A percentile compares a stretch with the other conserved stretches of the same genome.
phyloP scores from a whole-genome alignment of 495 filamentous ascomycete genomes.

The Talaromyces trachyspermus region DNA sequence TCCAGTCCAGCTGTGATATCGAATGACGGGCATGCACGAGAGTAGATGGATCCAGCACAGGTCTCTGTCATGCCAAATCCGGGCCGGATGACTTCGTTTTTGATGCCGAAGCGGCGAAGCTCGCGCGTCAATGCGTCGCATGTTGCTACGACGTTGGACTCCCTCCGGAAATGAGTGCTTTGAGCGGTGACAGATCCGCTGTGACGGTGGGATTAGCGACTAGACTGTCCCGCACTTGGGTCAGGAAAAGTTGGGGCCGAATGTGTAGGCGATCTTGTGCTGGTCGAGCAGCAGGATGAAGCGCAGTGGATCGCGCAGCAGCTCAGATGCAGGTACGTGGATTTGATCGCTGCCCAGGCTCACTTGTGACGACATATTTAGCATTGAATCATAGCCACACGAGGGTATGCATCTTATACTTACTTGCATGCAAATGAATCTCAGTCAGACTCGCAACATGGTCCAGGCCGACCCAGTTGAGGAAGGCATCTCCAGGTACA shows the following conservation, averaged over 20 bases:
- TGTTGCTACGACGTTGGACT: conserved; percentile 27
- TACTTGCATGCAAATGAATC: conserved; percentile 43
- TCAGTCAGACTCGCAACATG: conserved; percentile 48
- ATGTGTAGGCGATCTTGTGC: conserved; percentile 38
- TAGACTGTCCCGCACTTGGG: not conserved
- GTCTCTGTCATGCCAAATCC: conserved; percentile 54
- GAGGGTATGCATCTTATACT: too few species aligned
- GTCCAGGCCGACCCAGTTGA: conserved; percentile 48
- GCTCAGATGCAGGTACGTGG: conserved; percentile 32
- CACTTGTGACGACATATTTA: too few species aligned
- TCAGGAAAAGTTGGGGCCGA: conserved; percentile 52
- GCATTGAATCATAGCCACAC: too few species aligned
- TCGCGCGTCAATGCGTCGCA: conserved; percentile 20
- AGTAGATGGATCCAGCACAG: conserved; percentile 41
- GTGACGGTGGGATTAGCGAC: not conserved
- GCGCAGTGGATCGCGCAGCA: conserved; percentile 31
- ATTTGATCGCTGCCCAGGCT: conserved; percentile 34
- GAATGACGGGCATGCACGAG: conserved; percentile 22
- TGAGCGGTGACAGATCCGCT: conserved; percentile 22
- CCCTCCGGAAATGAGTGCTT: conserved; percentile 28
- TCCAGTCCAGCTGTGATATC: conserved; percentile 19
- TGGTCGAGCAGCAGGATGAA: conserved; percentile 34
- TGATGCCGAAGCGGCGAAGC: conserved; percentile 26
- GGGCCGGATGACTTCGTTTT: conserved; percentile 31
- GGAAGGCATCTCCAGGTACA: conserved; percentile 18